Evolutionary conservation across 805 yeast genomes (phyloP).

Genomic region (Hanseniaspora guilliermondii): DNA sequence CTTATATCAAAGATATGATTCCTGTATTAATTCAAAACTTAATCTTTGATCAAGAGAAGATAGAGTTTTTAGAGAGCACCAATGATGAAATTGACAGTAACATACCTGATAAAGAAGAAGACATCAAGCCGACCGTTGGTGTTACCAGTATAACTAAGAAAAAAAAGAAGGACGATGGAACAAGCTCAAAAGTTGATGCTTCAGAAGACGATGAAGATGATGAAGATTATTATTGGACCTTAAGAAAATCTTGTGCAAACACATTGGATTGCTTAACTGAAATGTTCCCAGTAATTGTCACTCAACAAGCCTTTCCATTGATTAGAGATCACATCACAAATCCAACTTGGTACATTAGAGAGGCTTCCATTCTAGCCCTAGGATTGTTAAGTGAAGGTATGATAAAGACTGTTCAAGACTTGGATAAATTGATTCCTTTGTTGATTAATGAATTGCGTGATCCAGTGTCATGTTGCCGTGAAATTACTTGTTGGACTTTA

Average conservation of each 20-base stretch:
- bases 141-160: conserved; percentile 39
- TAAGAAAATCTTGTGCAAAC: conserved; percentile 90
- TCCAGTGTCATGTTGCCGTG: conserved; percentile 70
- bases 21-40: conserved; percentile 69
- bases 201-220: conserved; percentile 64
- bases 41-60: conserved; percentile 79
- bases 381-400: conserved; percentile 94
- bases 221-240: conserved; percentile 68
- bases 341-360: conserved; percentile 76
- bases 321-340: conserved; percentile 59
- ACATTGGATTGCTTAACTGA: conserved; percentile 73
- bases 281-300: conserved; percentile 52
- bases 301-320: conserved; percentile 58
- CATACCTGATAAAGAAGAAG: conserved; percentile 74
- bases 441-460: conserved; percentile 70
- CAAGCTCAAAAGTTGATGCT: conserved; percentile 46
- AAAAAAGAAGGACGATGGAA: conserved; percentile 19
- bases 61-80: conserved; percentile 45
- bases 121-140: conserved; percentile 61
- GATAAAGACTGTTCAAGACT: conserved; percentile 49
- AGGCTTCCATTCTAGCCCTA: conserved; percentile 83
- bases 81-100: conserved; percentile 55
- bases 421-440: conserved; percentile 75
- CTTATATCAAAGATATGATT: conserved; percentile 49
- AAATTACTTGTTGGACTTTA: conserved; percentile 91